A percentile compares a stretch with the other conserved stretches of the same genome.
Evolutionary conservation across 345 rosid species (phyloP).

Genomic region (Anacardium occidentale): DNA sequence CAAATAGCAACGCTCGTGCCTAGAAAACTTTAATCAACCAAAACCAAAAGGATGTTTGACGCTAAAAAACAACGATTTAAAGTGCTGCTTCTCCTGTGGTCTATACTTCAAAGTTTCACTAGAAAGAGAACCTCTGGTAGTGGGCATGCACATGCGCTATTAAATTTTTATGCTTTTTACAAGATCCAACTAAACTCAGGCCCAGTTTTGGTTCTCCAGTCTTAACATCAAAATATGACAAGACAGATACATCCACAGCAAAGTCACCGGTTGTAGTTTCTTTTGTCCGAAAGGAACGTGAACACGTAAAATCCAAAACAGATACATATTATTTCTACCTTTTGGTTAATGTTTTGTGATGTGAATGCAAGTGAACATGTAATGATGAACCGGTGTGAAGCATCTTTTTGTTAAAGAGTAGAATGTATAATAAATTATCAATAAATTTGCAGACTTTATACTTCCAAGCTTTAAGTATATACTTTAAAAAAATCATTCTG

Average conservation of each 20-base stretch:
- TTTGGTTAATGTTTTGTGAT: too few relatives aligned
- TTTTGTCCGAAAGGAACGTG: neutral
- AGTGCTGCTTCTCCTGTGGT: neutral
- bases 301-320: neutral
- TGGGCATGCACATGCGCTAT: neutral
- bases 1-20: neutral
- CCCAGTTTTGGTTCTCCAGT: neutral
- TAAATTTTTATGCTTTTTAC: neutral
- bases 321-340: too few relatives aligned
- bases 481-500: too few relatives aligned
- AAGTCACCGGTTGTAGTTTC: too few relatives aligned
- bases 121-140: neutral
- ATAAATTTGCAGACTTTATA: too few relatives aligned
- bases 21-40: neutral
- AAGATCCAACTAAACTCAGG: neutral
- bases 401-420: neutral
- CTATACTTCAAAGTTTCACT: neutral
- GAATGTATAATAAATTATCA: neutral
- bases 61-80: conserved; percentile 3
- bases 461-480: too few relatives aligned
- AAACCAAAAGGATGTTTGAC: neutral
- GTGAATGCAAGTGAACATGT: too few relatives aligned
- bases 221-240: neutral
- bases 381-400: neutral
- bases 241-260: neutral